Evolutionary conservation across 2,329 filamentous ascomycete genomes (phyloP).

Genomic region (Paecilomyces fulvus): DNA sequence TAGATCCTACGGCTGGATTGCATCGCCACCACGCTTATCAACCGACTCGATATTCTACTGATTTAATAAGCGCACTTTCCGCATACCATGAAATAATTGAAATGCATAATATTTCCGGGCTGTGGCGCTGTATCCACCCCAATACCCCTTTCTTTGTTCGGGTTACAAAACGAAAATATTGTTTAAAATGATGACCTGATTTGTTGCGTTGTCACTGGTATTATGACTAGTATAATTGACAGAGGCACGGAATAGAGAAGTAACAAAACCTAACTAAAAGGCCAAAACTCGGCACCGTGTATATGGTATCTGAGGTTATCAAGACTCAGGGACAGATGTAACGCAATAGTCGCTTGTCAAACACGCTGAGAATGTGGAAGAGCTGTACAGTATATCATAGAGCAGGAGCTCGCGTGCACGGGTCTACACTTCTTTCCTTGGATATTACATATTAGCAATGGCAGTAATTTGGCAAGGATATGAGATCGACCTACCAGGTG

Average conservation of each 20-base stretch:
- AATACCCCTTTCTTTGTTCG: too few relatives aligned
- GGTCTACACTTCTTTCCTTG: not conserved
- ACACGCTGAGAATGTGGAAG: not conserved
- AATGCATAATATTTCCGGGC: too few relatives aligned
- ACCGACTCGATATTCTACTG: too few relatives aligned
- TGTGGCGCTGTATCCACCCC: too few relatives aligned
- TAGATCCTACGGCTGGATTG: too few relatives aligned
- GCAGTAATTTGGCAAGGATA: not conserved
- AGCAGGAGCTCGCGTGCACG: not conserved
- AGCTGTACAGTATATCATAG: not conserved
- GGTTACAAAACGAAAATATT: too few relatives aligned
- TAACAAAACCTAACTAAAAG: not conserved
- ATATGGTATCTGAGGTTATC: not conserved
- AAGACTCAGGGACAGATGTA: not conserved
- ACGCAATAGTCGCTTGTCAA: not conserved
- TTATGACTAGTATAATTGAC: not conserved
- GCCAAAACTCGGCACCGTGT: not conserved
- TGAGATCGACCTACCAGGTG: constrained; percentile 23
- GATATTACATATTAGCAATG: not conserved
- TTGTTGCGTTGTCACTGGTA: too few relatives aligned
- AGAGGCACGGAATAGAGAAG: not conserved
- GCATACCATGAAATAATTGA: too few relatives aligned
- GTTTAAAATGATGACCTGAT: too few relatives aligned
- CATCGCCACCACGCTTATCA: too few relatives aligned
- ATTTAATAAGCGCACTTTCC: too few relatives aligned